Conservation (phyloP, 2,329 filamentous ascomycete genomes). For the Dothidotthia symphoricarpi region DNA sequence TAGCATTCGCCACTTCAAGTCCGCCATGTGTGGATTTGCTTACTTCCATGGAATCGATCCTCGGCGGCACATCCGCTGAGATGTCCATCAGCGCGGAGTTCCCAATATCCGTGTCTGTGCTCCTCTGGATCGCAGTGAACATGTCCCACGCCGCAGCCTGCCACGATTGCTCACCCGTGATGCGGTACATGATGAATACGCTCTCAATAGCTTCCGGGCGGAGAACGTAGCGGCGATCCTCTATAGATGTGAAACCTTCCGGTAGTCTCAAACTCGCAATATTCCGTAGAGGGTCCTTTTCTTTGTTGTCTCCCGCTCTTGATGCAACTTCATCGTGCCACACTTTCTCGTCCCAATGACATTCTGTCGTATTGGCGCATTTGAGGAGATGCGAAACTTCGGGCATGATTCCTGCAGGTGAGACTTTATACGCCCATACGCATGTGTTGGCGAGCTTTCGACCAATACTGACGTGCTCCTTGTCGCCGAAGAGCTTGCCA, state of each 20-base stretch:
- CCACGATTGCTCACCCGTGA: conserved; percentile 54
- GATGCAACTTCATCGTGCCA: conserved; percentile 48
- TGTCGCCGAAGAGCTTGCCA: conserved; percentile 56
- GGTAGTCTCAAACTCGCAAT: conserved; percentile 44
- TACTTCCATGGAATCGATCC: conserved; percentile 49
- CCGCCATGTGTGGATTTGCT: neutral
- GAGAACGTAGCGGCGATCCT: conserved; percentile 49
- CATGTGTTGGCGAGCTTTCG: conserved; percentile 59
- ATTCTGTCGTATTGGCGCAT: conserved; percentile 46
- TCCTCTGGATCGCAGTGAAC: conserved; percentile 48
- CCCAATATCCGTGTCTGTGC: conserved; percentile 46
- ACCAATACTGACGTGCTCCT: conserved; percentile 56
- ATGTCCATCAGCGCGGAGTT: conserved; percentile 49
- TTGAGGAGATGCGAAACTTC: conserved; percentile 56
- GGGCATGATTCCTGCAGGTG: conserved; percentile 61
- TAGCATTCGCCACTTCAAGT: conserved; percentile 3
- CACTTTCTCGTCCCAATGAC: conserved; percentile 54
- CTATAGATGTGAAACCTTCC: conserved; percentile 46
- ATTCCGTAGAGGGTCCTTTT: conserved; percentile 35
- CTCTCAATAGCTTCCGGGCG: conserved; percentile 60
- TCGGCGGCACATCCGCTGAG: conserved; percentile 38
- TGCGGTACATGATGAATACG: conserved; percentile 61
- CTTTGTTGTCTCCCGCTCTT: conserved; percentile 21
- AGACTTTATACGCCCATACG: conserved; percentile 61
- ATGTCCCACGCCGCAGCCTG: conserved; percentile 52